Percentiles rank a stretch among this genome's conserved stretches.
phyloP scores from a whole-genome alignment of 1,284 basidiomycete genomes.

The Microbotryomycetes sp. region DNA sequence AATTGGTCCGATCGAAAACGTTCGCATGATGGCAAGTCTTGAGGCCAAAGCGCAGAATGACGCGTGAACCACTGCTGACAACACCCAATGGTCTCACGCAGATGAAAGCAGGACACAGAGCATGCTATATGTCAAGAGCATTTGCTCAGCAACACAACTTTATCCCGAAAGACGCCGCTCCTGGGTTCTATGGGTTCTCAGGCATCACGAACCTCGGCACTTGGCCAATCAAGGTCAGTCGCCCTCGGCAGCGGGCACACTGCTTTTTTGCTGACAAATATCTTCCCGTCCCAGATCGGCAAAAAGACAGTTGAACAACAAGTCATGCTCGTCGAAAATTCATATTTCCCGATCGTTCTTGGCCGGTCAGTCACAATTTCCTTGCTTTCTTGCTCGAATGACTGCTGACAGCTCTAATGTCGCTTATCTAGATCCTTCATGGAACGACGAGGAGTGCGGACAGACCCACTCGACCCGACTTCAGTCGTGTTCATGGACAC shows the following conservation, averaged over 20 bases:
- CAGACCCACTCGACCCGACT: conserved; percentile 76
- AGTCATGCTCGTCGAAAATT: conserved; percentile 74
- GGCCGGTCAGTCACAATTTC: conserved; percentile 64
- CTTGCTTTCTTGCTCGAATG: no score
- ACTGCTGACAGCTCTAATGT: no score
- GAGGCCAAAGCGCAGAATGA: neutral
- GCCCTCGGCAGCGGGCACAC: neutral
- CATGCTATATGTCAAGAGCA: conserved; percentile 90
- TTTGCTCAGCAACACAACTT: conserved; percentile 87
- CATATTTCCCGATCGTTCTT: conserved; percentile 92
- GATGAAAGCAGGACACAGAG: conserved; percentile 83
- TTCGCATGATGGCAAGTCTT: conserved; percentile 55
- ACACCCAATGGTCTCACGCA: conserved; percentile 2
- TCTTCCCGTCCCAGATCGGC: conserved; percentile 45
- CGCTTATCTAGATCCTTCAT: conserved; percentile 61
- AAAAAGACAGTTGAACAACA: conserved; percentile 48
- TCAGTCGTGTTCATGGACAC: conserved; percentile 83
- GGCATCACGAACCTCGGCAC: conserved; percentile 54
- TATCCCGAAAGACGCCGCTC: conserved; percentile 69
- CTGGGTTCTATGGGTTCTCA: conserved; percentile 74
- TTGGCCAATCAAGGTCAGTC: conserved; percentile 35
- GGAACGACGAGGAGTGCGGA: conserved; percentile 76
- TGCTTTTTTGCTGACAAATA: neutral
- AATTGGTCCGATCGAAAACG: conserved; percentile 77
- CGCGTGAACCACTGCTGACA: neutral